Percentiles rank a stretch among this genome's conserved stretches.
Evolutionary conservation across 768 basidiomycete genomes (phyloP).

Genomic region (Amanita fuliginea): DNA sequence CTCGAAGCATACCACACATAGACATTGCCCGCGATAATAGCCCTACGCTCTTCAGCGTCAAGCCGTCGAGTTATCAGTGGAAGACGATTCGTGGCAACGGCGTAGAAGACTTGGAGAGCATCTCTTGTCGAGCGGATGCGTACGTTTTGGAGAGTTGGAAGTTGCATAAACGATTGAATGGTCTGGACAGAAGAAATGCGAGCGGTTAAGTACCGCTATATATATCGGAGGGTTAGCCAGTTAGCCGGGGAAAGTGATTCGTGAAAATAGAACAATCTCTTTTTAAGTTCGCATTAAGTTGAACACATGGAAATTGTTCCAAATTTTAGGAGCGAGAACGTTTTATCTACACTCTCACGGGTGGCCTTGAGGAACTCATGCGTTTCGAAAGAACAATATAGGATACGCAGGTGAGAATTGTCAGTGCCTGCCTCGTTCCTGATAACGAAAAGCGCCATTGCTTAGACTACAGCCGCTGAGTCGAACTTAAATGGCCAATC

Average conservation of each 20-base stretch:
- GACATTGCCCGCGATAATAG: conserved; percentile 66
- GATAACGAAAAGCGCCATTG: conserved; percentile 12
- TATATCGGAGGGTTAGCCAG: conserved; percentile 16
- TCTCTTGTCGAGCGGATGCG: conserved; percentile 72
- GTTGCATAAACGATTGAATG: conserved; percentile 42
- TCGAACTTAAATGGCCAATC: conserved; percentile 22
- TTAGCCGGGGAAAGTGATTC: conserved; percentile 24
- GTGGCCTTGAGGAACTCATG: conserved; percentile 1
- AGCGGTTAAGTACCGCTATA: conserved; percentile 12
- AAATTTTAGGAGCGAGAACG: conserved; percentile 29
- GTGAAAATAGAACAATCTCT: conserved; percentile 32
- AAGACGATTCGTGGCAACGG: conserved; percentile 54
- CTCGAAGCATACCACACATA: conserved; percentile 51
- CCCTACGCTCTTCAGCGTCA: conserved; percentile 71
- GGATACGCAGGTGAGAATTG: conserved; percentile 22
- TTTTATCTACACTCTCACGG: conserved; percentile 14
- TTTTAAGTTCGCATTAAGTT: conserved; percentile 55
- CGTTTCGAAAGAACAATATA: conserved; percentile 21
- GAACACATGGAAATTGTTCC: conserved; percentile 30
- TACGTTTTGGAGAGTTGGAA: conserved; percentile 64
- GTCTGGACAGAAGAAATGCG: conserved; percentile 5
- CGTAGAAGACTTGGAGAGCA: conserved; percentile 74
- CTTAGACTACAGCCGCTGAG: conserved; percentile 25
- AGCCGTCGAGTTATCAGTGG: conserved; percentile 74
- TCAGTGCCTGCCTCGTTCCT: conserved; percentile 18